Evolutionary conservation across 2,329 filamentous ascomycete species (phyloP).

Genomic region (Talaromyces sp.): DNA sequence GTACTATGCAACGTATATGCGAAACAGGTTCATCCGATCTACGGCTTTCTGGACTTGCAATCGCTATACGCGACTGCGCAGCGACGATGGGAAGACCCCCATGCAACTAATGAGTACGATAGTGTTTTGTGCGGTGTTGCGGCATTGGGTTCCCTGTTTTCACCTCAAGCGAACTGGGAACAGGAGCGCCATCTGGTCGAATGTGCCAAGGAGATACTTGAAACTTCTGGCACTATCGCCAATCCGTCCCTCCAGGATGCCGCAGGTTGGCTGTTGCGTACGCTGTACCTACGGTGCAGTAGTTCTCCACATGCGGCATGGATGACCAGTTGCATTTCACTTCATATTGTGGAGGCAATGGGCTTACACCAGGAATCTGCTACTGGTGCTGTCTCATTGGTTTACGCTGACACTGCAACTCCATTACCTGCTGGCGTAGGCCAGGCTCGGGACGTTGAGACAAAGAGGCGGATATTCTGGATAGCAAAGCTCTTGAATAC

Average conservation of each 20-base stretch:
- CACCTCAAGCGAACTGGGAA: conserved; percentile 35
- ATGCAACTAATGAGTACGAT: conserved; percentile 35
- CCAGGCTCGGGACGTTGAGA: background rate
- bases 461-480: conserved; percentile 17
- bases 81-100: conserved; percentile 21
- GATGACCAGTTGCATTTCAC: conserved; percentile 54
- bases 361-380: conserved; percentile 14
- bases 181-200: conserved; percentile 46
- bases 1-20: conserved; percentile 46
- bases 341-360: conserved; percentile 29
- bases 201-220: conserved; percentile 41
- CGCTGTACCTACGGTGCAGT: conserved; percentile 6
- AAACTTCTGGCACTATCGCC: conserved; percentile 21
- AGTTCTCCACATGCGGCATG: conserved; percentile 7
- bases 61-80: conserved; percentile 21
- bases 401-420: conserved; percentile 16
- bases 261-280: conserved; percentile 8
- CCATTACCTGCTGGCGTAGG: background rate
- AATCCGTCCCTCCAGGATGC: conserved; percentile 6
- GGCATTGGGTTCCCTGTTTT: conserved; percentile 50
- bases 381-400: conserved; percentile 6
- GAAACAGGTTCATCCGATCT: conserved; percentile 47
- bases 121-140: conserved; percentile 49
- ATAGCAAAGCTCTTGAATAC: conserved; percentile 18
- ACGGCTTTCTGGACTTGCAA: conserved; percentile 44